These are phyloP conservation scores for Aspergillus caelatus DNA, from an alignment of 2,329 filamentous ascomycete species.

Conservation along the genomic window DNA sequence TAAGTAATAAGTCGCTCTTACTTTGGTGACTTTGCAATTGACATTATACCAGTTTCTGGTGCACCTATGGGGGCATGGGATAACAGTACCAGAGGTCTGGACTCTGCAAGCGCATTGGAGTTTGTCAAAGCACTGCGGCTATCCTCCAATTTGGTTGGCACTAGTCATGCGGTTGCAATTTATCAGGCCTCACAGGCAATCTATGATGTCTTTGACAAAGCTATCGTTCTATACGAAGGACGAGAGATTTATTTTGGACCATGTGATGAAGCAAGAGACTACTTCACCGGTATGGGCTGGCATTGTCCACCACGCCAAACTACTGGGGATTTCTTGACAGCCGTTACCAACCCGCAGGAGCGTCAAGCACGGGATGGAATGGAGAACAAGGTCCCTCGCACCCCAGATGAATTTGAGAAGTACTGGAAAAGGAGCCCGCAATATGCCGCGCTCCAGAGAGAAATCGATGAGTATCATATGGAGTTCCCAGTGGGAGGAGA, in stretches of 20 bases:
- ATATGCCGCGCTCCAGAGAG: slow-evolving; percentile 33
- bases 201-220: slow-evolving; percentile 72
- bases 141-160: slow-evolving; percentile 53
- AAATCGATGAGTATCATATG: slow-evolving; percentile 38
- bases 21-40: background rate
- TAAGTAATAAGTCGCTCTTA: slow-evolving; percentile 19
- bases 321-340: slow-evolving; percentile 70
- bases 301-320: slow-evolving; percentile 68
- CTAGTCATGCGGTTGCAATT: slow-evolving; percentile 59
- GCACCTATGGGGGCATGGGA: slow-evolving; percentile 47
- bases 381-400: slow-evolving; percentile 65
- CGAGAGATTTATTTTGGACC: slow-evolving; percentile 76
- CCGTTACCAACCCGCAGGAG: slow-evolving; percentile 67
- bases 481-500: slow-evolving; percentile 37
- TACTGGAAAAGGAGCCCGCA: slow-evolving; percentile 49
- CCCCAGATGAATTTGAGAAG: slow-evolving; percentile 67
- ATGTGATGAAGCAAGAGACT: slow-evolving; percentile 60
- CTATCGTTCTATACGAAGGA: slow-evolving; percentile 73
- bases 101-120: slow-evolving; percentile 61
- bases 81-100: slow-evolving; percentile 56
- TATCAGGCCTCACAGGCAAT: slow-evolving; percentile 58
- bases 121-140: slow-evolving; percentile 58
- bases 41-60: slow-evolving; percentile 31
- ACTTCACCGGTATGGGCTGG: slow-evolving; percentile 72
- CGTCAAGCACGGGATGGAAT: slow-evolving; percentile 59